Evolutionary conservation across 2,329 filamentous ascomycete species (phyloP).

Genomic region (Stachybotrys chlorohalonatus): DNA sequence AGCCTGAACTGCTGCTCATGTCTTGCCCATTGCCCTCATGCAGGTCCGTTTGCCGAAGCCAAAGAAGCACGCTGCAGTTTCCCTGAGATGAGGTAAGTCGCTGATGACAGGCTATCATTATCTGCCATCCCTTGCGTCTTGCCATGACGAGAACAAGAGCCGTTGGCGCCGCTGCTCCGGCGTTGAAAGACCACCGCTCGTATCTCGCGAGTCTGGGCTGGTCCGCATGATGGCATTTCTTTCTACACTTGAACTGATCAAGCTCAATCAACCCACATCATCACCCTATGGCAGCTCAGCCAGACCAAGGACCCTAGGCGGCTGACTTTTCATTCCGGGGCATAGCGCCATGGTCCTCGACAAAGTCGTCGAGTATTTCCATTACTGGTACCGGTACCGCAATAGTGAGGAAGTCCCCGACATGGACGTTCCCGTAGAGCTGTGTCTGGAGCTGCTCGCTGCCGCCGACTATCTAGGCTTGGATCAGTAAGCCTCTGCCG

Average conservation of each 20-base stretch:
- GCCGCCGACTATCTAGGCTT: conserved; percentile 70
- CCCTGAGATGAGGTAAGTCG: conserved; percentile 62
- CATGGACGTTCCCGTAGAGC: conserved; percentile 70
- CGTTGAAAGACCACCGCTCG: conserved; percentile 31
- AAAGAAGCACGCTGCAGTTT: conserved; percentile 56
- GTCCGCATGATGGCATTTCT: conserved; percentile 36
- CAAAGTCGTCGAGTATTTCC: conserved; percentile 75
- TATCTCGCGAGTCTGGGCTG: conserved; percentile 15
- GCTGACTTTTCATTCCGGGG: background rate
- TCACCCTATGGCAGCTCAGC: background rate
- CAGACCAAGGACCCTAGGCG: conserved; percentile 3
- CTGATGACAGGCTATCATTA: conserved; percentile 3
- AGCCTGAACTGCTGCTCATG: conserved; percentile 1
- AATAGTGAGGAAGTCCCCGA: conserved; percentile 66
- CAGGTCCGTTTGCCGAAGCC: conserved; percentile 58
- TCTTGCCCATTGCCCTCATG: background rate
- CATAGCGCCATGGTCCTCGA: conserved; percentile 63
- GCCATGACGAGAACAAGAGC: conserved; percentile 23
- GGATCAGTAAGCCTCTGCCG: conserved; percentile 35
- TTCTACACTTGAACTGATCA: conserved; percentile 59
- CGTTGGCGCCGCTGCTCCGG: background rate
- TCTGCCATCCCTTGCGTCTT: conserved; percentile 6
- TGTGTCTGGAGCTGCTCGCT: conserved; percentile 69
- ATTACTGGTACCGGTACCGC: conserved; percentile 69
- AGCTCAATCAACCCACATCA: conserved; percentile 1